Percentiles rank a stretch among this genome's conserved stretches.
phyloP scores from a whole-genome alignment of 768 basidiomycete species.

The Dentipellis fragilis region DNA sequence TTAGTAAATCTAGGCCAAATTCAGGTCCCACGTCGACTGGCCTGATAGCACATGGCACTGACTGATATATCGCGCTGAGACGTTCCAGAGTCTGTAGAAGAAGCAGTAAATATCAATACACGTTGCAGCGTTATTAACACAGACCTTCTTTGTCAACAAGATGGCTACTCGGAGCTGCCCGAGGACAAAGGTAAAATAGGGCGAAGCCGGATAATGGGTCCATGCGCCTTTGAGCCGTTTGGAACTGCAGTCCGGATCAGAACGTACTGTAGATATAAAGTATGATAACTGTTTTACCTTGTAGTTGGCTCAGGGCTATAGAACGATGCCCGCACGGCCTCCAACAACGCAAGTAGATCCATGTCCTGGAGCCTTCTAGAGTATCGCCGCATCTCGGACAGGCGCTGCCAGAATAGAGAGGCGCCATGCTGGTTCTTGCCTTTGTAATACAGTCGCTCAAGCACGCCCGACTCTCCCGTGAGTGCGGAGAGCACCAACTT shows the following conservation, averaged over 20 bases:
- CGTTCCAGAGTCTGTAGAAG: constrained; percentile 33
- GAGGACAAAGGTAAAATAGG: constrained; percentile 23
- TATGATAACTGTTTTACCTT: constrained; percentile 26
- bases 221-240: constrained; percentile 52
- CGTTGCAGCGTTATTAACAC: constrained; percentile 1
- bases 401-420: constrained; percentile 61
- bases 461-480: constrained; percentile 43
- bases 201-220: constrained; percentile 43
- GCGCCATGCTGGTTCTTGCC: constrained; percentile 69
- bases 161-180: constrained; percentile 27
- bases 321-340: constrained; percentile 38
- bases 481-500: constrained; percentile 32
- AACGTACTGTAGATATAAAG: not conserved
- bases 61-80: constrained; percentile 47
- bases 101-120: not conserved
- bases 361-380: constrained; percentile 24
- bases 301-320: constrained; percentile 28
- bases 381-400: constrained; percentile 51
- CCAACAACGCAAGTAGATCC: constrained; percentile 16
- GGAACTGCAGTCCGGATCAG: constrained; percentile 25
- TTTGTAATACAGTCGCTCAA: constrained; percentile 68
- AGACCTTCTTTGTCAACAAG: constrained; percentile 38
- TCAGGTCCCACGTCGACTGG: not conserved
- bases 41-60: not conserved
- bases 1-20: constrained; percentile 39